Evolutionary conservation across 2,329 filamentous ascomycete genomes (phyloP), one percentile per base, ranked within the genome.

Genomic region (Aciculosporium take): DNA sequence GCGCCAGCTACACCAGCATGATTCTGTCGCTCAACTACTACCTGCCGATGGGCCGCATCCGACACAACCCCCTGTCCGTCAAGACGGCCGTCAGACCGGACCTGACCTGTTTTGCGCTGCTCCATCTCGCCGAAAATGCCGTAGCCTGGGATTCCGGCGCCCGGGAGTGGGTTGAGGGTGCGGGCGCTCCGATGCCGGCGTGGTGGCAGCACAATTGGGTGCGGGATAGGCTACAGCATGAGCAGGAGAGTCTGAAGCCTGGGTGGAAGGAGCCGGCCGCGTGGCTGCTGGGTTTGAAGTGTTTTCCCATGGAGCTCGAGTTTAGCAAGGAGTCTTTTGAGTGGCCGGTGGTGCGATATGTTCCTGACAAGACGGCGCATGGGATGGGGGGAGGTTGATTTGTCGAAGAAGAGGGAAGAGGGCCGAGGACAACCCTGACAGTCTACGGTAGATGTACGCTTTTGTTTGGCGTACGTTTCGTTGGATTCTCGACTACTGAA

Each of bases 1-100:
- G 33, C 12, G 33, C 33, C 33, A 35, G 33, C 33, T 35, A 35
- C 33, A 35, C 33, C 18, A 35, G 33, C 33, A 35, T 35, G 33
- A 35, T 35, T 20, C 23, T 35, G 13, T 35, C 33, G 33, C 18
- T 35, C 33, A 35, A 35, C 33, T 35, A 23, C 33, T 35, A 32
- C 17, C 30, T 35, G 17, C 33, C 33, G 13, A 3, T 15, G 18
- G 33, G 33, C 9, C 33, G 33, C 12, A 35, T 35, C 33, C 18
- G 33, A 8, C 20, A 23, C 10, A 35, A 35, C 33, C 18, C 5
- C 13, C 5, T 35, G 33, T 35, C 33, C 5, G 20, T 35, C 33
- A 35, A 35, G n/a, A 35, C 33, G 7, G 20, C 33, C n/a, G 33
- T 35, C 18, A 5, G 33, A 10, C 33, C 33, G 7, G 33, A 35